phyloP scores from a whole-genome alignment of 2,329 filamentous ascomycete genomes.

The Akanthomyces lecanii region DNA sequence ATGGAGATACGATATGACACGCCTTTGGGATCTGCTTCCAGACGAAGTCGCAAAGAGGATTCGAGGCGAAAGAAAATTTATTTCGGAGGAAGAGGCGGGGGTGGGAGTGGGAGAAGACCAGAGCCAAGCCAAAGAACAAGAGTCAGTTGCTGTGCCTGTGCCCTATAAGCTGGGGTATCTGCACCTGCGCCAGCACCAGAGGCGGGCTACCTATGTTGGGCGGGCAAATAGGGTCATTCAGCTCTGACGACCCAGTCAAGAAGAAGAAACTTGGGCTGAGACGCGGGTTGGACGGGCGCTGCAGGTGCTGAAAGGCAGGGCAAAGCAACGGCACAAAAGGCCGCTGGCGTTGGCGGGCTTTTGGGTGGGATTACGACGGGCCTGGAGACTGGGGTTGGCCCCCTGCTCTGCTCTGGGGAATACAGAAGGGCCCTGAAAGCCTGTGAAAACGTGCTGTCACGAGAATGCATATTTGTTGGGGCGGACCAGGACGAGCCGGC shows the following conservation, averaged over 20 bases:
- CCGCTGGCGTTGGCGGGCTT: no score
- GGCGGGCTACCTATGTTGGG: no score
- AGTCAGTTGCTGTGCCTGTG: no score
- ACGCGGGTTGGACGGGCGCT: neutral
- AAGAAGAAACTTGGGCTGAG: neutral
- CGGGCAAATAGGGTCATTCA: no score
- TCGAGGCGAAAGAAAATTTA: neutral
- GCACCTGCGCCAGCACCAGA: no score
- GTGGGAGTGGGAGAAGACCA: no score
- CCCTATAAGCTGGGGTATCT: no score
- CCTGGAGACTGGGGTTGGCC: neutral
- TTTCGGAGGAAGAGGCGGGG: no score
- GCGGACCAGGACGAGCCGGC: neutral
- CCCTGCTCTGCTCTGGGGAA: neutral
- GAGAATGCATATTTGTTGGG: constrained; percentile 14
- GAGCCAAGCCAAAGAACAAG: no score
- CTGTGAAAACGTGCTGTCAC: constrained; percentile 14
- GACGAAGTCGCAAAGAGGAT: neutral
- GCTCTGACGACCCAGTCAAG: neutral
- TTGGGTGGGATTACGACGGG: neutral
- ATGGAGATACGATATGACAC: no score
- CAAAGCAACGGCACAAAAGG: no score
- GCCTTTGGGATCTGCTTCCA: no score
- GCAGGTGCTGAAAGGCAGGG: neutral
- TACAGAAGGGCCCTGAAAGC: neutral